phyloP scores from a whole-genome alignment of 768 basidiomycete genomes.

The Amanita thiersii region DNA sequence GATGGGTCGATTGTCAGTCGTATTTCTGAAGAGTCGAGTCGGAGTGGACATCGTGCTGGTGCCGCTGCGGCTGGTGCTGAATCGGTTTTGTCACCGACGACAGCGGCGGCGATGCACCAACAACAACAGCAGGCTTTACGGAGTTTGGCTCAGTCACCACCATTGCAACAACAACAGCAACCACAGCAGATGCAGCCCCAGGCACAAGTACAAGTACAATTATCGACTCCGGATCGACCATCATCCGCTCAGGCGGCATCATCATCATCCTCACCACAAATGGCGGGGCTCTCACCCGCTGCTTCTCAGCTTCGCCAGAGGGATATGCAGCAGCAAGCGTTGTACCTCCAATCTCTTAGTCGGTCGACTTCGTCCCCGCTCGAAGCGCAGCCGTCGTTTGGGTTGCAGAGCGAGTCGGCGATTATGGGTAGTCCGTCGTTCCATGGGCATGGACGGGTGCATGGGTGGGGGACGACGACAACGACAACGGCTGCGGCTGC shows the following conservation, averaged over 20 bases:
- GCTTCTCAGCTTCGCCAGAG: constrained; percentile 74
- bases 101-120: constrained; percentile 47
- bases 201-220: too few species aligned
- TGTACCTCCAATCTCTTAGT: constrained; percentile 87
- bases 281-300: constrained; percentile 57
- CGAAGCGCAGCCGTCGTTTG: constrained; percentile 67
- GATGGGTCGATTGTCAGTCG: too few species aligned
- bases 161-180: constrained; percentile 16
- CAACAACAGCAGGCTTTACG: constrained; percentile 36
- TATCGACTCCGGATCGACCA: constrained; percentile 19
- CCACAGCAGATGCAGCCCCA: too few species aligned
- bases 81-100: constrained; percentile 42
- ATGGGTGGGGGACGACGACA: not conserved
- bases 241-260: too few species aligned
- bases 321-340: constrained; percentile 81
- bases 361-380: constrained; percentile 76
- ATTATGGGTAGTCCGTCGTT: constrained; percentile 44
- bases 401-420: constrained; percentile 66
- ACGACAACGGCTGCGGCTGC: not conserved
- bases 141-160: constrained; percentile 20
- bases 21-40: constrained; percentile 58
- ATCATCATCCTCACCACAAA: constrained; percentile 27
- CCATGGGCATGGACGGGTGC: not conserved
- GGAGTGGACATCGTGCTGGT: constrained; percentile 38
- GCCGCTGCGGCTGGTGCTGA: constrained; percentile 16